Percentiles rank a stretch among this genome's conserved stretches.
These are phyloP conservation scores for Dittrichia graveolens DNA, from an alignment of 129 eudicot genomes.

Conservation along the genomic window DNA sequence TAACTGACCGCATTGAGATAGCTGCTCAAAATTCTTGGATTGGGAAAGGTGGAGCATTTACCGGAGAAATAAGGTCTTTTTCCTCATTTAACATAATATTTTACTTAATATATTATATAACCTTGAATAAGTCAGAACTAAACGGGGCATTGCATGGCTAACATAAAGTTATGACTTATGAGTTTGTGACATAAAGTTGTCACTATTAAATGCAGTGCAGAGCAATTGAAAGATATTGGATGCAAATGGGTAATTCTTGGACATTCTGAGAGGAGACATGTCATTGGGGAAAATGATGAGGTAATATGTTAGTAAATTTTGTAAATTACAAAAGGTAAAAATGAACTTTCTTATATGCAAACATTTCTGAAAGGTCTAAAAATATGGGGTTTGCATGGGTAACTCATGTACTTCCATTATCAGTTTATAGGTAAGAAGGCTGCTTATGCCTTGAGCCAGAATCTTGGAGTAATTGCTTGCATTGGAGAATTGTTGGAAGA, in stretches of 20 bases:
- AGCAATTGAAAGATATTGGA: slow-evolving; percentile 89
- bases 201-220: slow-evolving; percentile 58
- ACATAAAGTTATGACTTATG: not conserved
- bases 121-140: not conserved
- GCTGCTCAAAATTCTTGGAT: slow-evolving; percentile 98
- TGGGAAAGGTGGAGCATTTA: slow-evolving; percentile 98
- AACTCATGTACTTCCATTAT: slow-evolving; percentile 20
- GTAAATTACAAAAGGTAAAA: slow-evolving; percentile 9
- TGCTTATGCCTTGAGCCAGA: slow-evolving; percentile 89
- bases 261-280: slow-evolving; percentile 92
- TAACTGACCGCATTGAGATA: slow-evolving; percentile 77
- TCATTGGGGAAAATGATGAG: slow-evolving; percentile 82
- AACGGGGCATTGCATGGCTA: not conserved
- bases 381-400: not conserved
- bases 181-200: slow-evolving; percentile 21
- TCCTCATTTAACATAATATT: slow-evolving; percentile 3
- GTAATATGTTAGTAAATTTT: slow-evolving; percentile 37
- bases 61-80: slow-evolving; percentile 93
- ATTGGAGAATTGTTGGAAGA: slow-evolving; percentile 89
- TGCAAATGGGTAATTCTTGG: slow-evolving; percentile 99
- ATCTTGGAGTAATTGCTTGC: slow-evolving; percentile 88
- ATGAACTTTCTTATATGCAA: slow-evolving; percentile 6
- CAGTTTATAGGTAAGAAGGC: slow-evolving; percentile 99
- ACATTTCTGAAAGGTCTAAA: not conserved
- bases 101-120: slow-evolving; percentile 4